Base-by-base conservation (phyloP, 2,329 filamentous ascomycete species). In the Aspergillus vadensis region DNA sequence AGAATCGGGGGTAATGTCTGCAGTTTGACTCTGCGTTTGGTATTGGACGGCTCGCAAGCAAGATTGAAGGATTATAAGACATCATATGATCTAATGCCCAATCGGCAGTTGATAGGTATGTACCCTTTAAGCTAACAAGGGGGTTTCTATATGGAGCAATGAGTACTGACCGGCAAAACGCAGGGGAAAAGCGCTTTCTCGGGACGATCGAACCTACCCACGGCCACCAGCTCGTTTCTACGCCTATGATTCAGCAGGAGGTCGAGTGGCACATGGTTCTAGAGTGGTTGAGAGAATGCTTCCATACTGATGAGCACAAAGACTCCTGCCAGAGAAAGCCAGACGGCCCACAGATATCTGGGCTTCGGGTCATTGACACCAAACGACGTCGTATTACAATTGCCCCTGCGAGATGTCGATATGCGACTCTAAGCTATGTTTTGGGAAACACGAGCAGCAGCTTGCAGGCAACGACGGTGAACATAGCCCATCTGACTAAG, bases 271-370 rank as follows among this genome's bases (percentile, higher is more conserved):
- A 19, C 3, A 43, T 10, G 15, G 4, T 43, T 0, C 4, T 8
- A 17, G 1, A 4, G n/a, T 43, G 39, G 39, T 0, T 43, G 4
- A 10, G 10, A 0, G 3, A 43, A 1, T 43, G 39, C 17, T 8
- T 21, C 7, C 1, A 5, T 10, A 9, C 9, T 19, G 4, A 0
- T 1, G 1, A 17, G 9, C 17, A 19, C 17, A 0, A 12, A 17
- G 5, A 0, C 1, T 21, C n/a, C 3, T 19, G 8, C 17, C 39
- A 19, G 9, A 2, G 2, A 0, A 19, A 43, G 9, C 7, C n/a
- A 5, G 1, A 2, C 9, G 0, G 0, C 4, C 12, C 39, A 5
- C n/a, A 2, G 2, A 10, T 43, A 5, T 0, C 0, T 0, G 39
- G 39, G 2, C 17, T 17, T 43, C 39, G 9, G 0, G 39, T 43